Conservation (phyloP, 2,329 filamentous ascomycete species). For the Hypoxylon sp. region DNA sequence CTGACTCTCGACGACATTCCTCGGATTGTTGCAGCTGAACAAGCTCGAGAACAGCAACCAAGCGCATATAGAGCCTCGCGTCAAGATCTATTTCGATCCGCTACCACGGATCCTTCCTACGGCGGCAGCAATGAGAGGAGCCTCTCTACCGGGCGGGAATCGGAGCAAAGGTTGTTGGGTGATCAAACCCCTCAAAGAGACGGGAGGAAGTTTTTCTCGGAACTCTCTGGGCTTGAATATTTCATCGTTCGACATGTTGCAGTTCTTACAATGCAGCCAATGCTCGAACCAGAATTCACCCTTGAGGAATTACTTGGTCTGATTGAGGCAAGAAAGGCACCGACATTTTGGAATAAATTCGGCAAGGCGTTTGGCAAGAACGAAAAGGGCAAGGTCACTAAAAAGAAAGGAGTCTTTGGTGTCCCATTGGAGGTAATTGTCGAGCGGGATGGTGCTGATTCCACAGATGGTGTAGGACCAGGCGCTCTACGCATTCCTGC, state of each 20-base stretch:
- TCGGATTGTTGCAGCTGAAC: slow-evolving; percentile 93
- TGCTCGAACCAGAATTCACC: slow-evolving; percentile 91
- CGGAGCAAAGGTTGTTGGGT: slow-evolving; percentile 63
- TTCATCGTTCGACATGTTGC: slow-evolving; percentile 97
- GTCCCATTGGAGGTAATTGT: slow-evolving; percentile 90
- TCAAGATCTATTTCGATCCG: slow-evolving; percentile 74
- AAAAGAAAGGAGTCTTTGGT: slow-evolving; percentile 95
- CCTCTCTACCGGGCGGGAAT: slow-evolving; percentile 68
- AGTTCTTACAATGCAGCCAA: slow-evolving; percentile 92
- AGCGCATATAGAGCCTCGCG: slow-evolving; percentile 83
- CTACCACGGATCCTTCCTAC: slow-evolving; percentile 73
- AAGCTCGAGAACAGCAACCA: slow-evolving; percentile 89
- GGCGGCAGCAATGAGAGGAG: slow-evolving; percentile 76
- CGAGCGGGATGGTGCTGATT: slow-evolving; percentile 94
- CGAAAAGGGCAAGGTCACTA: slow-evolving; percentile 80
- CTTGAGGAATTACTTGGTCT: slow-evolving; percentile 92
- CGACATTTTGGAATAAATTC: slow-evolving; percentile 98
- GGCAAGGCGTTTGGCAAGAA: slow-evolving; percentile 92
- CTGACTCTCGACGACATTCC: slow-evolving; percentile 97
- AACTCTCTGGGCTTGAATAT: slow-evolving; percentile 94
- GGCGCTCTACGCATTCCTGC: slow-evolving; percentile 91
- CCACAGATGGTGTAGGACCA: slow-evolving; percentile 95
- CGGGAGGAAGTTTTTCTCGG: slow-evolving; percentile 91
- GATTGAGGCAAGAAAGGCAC: slow-evolving; percentile 89
- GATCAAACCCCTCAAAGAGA: slow-evolving; percentile 69